Percentiles rank a stretch among this genome's conserved stretches.
Evolutionary conservation across 2,329 filamentous ascomycete genomes (phyloP).

Genomic region (Stylonectria norvegica): DNA sequence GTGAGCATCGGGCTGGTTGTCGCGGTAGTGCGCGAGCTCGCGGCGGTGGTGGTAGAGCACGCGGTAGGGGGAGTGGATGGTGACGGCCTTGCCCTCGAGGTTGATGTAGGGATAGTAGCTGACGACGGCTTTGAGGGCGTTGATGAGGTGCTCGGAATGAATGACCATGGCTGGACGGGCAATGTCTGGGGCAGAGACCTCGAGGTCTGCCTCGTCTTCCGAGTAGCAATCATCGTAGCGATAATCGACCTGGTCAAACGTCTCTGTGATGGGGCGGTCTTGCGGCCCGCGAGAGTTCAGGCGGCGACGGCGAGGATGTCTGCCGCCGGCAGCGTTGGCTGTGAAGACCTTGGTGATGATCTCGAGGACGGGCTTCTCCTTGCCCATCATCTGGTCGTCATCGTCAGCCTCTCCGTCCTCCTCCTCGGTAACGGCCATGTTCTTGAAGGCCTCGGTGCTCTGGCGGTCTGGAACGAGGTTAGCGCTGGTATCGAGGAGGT

Average conservation of each 20-base stretch:
- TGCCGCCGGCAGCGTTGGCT: conserved; percentile 1
- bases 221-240: conserved; percentile 27
- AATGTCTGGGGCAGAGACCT: conserved; percentile 26
- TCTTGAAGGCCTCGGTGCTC: conserved; percentile 37
- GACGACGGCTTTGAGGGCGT: conserved; percentile 46
- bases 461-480: conserved; percentile 31
- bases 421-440: conserved; percentile 29
- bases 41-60: conserved; percentile 46
- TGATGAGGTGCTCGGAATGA: conserved; percentile 43
- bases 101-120: conserved; percentile 45
- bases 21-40: conserved; percentile 41
- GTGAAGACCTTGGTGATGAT: conserved; percentile 40
- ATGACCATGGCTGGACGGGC: conserved; percentile 41
- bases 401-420: conserved; percentile 18
- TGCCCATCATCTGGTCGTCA: conserved; percentile 6
- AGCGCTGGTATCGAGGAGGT: conserved; percentile 11
- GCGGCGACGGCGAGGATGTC: conserved; percentile 9
- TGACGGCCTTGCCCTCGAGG: conserved; percentile 35
- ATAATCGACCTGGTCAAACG: conserved; percentile 22
- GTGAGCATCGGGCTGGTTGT: conserved; percentile 40
- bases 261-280: conserved; percentile 30
- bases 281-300: conserved; percentile 6
- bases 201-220: conserved; percentile 20
- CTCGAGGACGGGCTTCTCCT: conserved; percentile 39
- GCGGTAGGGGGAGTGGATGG: conserved; percentile 44